Conservation (phyloP, 257 asterid species). For the Solanum appendiculatum region DNA sequence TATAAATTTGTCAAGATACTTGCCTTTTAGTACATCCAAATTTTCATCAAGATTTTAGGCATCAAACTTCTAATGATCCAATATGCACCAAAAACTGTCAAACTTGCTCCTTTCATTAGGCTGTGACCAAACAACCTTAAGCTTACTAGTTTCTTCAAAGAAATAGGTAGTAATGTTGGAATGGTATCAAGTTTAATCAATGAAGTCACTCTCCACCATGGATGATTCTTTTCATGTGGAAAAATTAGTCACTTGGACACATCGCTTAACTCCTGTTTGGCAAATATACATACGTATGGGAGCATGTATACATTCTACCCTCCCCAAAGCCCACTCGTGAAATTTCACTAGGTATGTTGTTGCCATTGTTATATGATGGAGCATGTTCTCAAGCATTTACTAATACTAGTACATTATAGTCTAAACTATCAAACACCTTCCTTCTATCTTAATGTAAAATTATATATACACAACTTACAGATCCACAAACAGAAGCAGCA, state of each 20-base stretch:
- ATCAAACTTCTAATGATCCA: neutral
- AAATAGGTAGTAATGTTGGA: neutral
- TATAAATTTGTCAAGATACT: neutral
- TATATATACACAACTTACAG: neutral
- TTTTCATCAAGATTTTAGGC: neutral
- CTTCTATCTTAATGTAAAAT: neutral
- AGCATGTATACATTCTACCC: neutral
- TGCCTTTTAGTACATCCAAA: neutral
- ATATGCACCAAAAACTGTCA: neutral
- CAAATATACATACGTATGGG: neutral
- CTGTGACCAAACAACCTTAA: neutral
- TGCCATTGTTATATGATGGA: neutral
- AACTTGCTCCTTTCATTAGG: neutral
- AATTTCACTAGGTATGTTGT: neutral
- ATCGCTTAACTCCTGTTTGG: neutral
- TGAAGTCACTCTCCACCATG: neutral
- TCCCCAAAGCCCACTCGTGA: neutral
- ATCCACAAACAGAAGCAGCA: neutral
- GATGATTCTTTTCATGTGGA: neutral
- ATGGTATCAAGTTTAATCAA: neutral
- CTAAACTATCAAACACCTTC: neutral
- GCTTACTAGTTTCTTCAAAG: neutral
- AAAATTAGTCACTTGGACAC: neutral
- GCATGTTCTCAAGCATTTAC: neutral
- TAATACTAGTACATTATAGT: neutral